A percentile compares a stretch with the other conserved stretches of the same genome.
Evolutionary conservation across 2,329 filamentous ascomycete genomes (phyloP).

Genomic region (Cladophialophora exuberans): DNA sequence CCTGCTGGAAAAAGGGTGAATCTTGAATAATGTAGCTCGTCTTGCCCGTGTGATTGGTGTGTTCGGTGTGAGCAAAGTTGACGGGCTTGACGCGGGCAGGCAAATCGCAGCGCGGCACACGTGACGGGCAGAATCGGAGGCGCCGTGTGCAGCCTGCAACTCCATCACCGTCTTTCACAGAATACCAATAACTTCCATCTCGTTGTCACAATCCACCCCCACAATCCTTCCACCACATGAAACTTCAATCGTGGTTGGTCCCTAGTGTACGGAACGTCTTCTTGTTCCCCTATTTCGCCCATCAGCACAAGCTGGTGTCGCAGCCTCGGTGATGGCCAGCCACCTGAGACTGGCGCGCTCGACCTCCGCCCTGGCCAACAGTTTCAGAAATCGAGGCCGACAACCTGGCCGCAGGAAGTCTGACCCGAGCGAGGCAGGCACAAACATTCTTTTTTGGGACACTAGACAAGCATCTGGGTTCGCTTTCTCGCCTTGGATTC

Average conservation of each 20-base stretch:
- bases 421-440: conserved; percentile 1
- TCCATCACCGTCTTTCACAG: conserved; percentile 8
- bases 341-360: conserved; percentile 24
- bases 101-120: conserved; percentile 17
- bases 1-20: background rate
- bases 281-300: background rate
- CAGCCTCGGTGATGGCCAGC: background rate
- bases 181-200: conserved; percentile 4
- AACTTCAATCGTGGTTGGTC: conserved; percentile 2
- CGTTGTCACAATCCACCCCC: conserved; percentile 5
- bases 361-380: conserved; percentile 7
- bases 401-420: background rate
- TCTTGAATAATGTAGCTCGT: background rate
- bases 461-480: background rate
- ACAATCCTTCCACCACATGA: conserved; percentile 4
- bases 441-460: background rate
- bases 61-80: conserved; percentile 4
- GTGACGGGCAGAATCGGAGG: conserved; percentile 1
- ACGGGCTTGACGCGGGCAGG: background rate
- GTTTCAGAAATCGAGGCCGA: conserved; percentile 18
- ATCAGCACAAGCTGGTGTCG: background rate
- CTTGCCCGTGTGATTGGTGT: conserved; percentile 8
- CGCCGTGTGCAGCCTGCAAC: background rate
- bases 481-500: conserved; percentile 2
- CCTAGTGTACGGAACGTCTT: background rate